Conservation (phyloP, 306 rosid species). For the Delonix regia region DNA sequence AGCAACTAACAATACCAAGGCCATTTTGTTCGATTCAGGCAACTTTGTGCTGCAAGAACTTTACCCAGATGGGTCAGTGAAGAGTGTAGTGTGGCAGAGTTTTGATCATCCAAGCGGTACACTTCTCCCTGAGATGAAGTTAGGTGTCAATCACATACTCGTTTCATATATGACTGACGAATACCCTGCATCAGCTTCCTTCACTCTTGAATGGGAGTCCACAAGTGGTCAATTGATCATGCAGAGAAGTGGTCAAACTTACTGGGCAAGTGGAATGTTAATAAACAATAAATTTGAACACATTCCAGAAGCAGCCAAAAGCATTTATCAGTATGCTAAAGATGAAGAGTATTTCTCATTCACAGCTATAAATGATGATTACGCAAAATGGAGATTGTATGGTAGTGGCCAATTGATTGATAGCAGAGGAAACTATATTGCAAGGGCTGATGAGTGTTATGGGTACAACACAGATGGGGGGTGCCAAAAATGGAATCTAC, state of each 20-base stretch:
- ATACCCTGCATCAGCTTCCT: neutral
- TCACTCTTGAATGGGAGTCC: conserved; percentile 28
- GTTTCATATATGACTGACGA: neutral
- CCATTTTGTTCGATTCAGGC: conserved; percentile 33
- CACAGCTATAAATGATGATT: neutral
- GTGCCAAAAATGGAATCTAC: neutral
- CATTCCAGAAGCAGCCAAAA: neutral
- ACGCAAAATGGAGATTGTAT: neutral
- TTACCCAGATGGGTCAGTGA: conserved; percentile 13
- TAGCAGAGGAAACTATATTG: neutral
- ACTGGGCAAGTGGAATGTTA: conserved; percentile 13
- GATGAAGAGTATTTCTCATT: conserved; percentile 25
- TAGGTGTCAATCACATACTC: neutral
- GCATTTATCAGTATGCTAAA: neutral
- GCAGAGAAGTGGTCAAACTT: neutral
- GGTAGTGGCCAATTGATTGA: neutral
- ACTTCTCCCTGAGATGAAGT: no score
- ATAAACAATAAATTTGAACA: neutral
- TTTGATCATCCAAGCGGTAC: no score
- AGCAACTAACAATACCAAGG: neutral
- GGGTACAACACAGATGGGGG: neutral
- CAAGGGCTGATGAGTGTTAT: neutral
- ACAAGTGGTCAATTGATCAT: neutral
- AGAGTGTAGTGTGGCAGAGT: neutral
- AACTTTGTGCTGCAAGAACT: conserved; percentile 39